These are phyloP conservation scores for Cercophora newfieldiana DNA, from an alignment of 495 filamentous ascomycete genomes.

Conservation along the genomic window DNA sequence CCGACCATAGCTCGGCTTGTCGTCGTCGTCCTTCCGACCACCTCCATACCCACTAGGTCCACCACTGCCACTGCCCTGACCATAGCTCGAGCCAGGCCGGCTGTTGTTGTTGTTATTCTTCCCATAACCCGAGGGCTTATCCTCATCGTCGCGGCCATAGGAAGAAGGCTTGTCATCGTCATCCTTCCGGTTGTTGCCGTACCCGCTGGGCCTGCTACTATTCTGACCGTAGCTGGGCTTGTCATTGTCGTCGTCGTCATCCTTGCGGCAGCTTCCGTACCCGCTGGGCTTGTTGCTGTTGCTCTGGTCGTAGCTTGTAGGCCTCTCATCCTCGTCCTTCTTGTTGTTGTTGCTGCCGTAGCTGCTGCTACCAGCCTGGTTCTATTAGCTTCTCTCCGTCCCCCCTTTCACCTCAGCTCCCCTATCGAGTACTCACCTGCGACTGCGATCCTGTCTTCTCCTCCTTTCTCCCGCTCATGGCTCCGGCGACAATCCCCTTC, in stretches of 20 bases:
- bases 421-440: background rate
- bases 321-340: background rate
- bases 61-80: background rate
- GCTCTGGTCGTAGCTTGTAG: background rate
- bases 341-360: conserved; percentile 11
- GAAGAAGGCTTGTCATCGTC: background rate
- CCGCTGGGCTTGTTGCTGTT: background rate
- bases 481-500: conserved; percentile 16
- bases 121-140: background rate
- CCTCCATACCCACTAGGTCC: background rate
- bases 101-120: conserved; percentile 11
- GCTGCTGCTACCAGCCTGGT: conserved; percentile 1
- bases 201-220: background rate
- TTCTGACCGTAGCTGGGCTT: background rate
- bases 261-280: background rate
- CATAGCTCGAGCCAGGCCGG: background rate
- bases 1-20: background rate
- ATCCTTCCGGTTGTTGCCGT: background rate
- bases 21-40: background rate
- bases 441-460: background rate
- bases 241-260: background rate
- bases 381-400: background rate
- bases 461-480: background rate
- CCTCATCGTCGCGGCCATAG: background rate
- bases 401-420: background rate